phyloP scores from a whole-genome alignment of 2,329 filamentous ascomycete species.

The Monilinia fructicola region DNA sequence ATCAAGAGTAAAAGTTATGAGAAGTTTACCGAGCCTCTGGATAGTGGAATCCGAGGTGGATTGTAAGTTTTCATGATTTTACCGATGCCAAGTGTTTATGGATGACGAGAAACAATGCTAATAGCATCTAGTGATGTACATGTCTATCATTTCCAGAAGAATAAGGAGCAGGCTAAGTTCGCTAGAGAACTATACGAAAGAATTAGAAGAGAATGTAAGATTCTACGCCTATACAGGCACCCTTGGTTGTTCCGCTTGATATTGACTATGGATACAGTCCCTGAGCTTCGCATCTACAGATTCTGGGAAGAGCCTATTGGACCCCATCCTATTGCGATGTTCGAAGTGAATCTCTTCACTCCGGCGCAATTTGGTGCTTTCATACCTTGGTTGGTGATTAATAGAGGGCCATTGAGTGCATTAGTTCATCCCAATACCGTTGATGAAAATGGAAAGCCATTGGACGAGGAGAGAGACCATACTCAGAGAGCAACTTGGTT shows the following conservation, averaged over 20 bases:
- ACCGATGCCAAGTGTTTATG: neutral
- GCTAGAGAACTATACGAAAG: conserved; percentile 74
- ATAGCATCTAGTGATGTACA: conserved; percentile 64
- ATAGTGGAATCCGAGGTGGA: conserved; percentile 64
- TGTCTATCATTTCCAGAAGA: conserved; percentile 74
- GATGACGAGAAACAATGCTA: conserved; percentile 1
- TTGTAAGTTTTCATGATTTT: conserved; percentile 55
- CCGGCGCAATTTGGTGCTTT: conserved; percentile 89
- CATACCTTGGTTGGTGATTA: conserved; percentile 78
- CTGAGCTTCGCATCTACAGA: conserved; percentile 78
- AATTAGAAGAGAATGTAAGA: conserved; percentile 74
- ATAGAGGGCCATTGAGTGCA: conserved; percentile 75
- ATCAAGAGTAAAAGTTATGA: conserved; percentile 67
- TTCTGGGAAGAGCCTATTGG: conserved; percentile 78
- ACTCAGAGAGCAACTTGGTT: conserved; percentile 72
- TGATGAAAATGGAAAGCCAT: conserved; percentile 47
- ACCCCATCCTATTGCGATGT: conserved; percentile 83
- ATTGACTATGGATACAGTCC: conserved; percentile 53
- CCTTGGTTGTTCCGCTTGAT: conserved; percentile 5
- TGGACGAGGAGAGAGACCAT: conserved; percentile 39
- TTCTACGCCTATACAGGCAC: conserved; percentile 12
- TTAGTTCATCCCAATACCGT: conserved; percentile 81
- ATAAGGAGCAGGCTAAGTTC: conserved; percentile 61
- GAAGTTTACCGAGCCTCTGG: conserved; percentile 65
- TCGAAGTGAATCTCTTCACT: conserved; percentile 85